A percentile compares a stretch with the other conserved stretches of the same genome.
These are phyloP conservation scores for Mycena vulgaris DNA, from an alignment of 768 basidiomycete species.

Conservation along the genomic window DNA sequence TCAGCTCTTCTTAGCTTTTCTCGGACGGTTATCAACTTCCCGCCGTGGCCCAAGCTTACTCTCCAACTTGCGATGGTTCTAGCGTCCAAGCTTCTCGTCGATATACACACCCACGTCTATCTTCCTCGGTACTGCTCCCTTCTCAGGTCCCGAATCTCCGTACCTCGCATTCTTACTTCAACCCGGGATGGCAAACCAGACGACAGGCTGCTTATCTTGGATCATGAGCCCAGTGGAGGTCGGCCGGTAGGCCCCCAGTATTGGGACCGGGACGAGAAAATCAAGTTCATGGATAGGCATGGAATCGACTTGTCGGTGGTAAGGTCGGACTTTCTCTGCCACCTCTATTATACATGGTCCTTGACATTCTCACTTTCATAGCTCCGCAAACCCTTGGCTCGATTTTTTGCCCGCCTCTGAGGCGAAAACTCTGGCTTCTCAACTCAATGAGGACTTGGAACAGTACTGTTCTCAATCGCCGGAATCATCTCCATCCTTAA, in stretches of 20 bases:
- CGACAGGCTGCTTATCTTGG: conserved; percentile 83
- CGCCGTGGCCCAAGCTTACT: no score
- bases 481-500: conserved; percentile 54
- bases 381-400: conserved; percentile 93
- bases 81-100: conserved; percentile 64
- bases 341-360: not conserved
- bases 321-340: conserved; percentile 61
- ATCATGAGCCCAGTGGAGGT: conserved; percentile 85
- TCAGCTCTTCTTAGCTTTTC: no score
- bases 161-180: conserved; percentile 75
- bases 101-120: conserved; percentile 91
- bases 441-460: conserved; percentile 85
- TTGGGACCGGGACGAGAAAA: conserved; percentile 84
- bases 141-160: conserved; percentile 73
- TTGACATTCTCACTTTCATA: conserved; percentile 45
- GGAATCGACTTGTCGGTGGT: conserved; percentile 86
- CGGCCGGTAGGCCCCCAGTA: conserved; percentile 89
- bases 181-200: conserved; percentile 65
- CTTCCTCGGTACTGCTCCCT: conserved; percentile 83
- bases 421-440: conserved; percentile 75
- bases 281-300: conserved; percentile 89
- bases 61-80: conserved; percentile 1
- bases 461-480: conserved; percentile 82
- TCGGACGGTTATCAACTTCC: no score
- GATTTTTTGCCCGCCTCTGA: conserved; percentile 84